Conservation (phyloP, 2,329 filamentous ascomycete genomes). For the Colletotrichum lentis region DNA sequence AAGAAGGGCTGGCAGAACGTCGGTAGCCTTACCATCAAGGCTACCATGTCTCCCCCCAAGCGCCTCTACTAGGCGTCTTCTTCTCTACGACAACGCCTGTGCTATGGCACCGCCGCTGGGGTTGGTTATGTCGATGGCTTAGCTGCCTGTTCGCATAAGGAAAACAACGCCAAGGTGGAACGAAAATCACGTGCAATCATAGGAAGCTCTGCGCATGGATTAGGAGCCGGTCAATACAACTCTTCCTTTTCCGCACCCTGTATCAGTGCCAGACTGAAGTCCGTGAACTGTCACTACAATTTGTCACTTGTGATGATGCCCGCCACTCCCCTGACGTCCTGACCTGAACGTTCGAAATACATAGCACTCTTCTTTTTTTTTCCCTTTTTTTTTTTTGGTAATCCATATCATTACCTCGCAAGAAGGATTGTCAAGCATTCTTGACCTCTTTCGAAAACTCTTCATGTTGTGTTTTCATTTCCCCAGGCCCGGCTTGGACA, state of each 20-base stretch:
- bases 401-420: too few species aligned
- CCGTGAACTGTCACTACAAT: background rate
- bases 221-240: conserved; percentile 32
- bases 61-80: conserved; percentile 81
- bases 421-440: too few species aligned
- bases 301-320: too few species aligned
- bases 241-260: conserved; percentile 13
- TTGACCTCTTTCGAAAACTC: too few species aligned
- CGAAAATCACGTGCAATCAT: conserved; percentile 23
- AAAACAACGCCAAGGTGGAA: background rate
- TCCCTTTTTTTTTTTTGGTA: too few species aligned
- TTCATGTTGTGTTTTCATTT: too few species aligned
- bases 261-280: background rate
- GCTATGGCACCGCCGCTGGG: conserved; percentile 18
- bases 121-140: conserved; percentile 24
- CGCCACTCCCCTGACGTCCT: background rate
- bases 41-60: conserved; percentile 98
- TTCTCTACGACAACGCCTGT: conserved; percentile 27
- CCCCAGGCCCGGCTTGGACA: too few species aligned
- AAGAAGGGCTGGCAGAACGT: conserved; percentile 99
- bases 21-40: conserved; percentile 99
- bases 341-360: background rate
- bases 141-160: conserved; percentile 13
- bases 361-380: too few species aligned
- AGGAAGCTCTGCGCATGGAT: conserved; percentile 36